These are phyloP conservation scores for Daedaleopsis nitida DNA, from an alignment of 768 basidiomycete genomes.

Conservation along the genomic window DNA sequence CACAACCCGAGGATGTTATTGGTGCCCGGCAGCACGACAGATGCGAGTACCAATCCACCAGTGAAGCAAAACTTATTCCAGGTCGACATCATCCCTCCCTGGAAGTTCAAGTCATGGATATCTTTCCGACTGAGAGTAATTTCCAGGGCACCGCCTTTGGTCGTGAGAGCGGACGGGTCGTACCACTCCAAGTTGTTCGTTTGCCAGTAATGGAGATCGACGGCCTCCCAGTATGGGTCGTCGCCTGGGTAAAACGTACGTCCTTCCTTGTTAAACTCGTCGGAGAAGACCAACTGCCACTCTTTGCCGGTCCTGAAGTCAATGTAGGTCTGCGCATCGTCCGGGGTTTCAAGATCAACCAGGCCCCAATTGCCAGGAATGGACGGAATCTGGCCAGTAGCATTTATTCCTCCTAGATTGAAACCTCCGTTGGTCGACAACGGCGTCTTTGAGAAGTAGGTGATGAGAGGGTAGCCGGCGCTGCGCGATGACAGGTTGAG, in stretches of 20 bases:
- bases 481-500: conserved; percentile 22
- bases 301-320: conserved; percentile 23
- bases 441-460: conserved; percentile 35
- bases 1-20: conserved; percentile 52
- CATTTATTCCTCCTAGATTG: conserved; percentile 48
- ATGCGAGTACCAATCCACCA: conserved; percentile 72
- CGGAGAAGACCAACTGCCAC: conserved; percentile 77
- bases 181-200: conserved; percentile 77
- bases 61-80: conserved; percentile 93
- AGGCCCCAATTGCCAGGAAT: conserved; percentile 47
- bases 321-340: conserved; percentile 40
- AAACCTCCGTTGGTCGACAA: conserved; percentile 43
- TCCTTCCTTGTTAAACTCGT: conserved; percentile 77
- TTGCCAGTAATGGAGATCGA: conserved; percentile 80
- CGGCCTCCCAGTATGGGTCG: conserved; percentile 83
- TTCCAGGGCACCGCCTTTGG: conserved; percentile 42
- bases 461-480: conserved; percentile 47
- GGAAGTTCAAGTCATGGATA: conserved; percentile 45
- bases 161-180: conserved; percentile 67
- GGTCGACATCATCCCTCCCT: conserved; percentile 50
- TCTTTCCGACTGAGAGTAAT: conserved; percentile 58
- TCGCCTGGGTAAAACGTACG: conserved; percentile 77
- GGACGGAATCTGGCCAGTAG: conserved; percentile 45
- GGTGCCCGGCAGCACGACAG: conserved; percentile 66
- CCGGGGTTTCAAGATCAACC: conserved; percentile 58